These are phyloP conservation scores for Pseudocercospora crystallina DNA, from an alignment of 2,329 filamentous ascomycete species.

Conservation along the genomic window DNA sequence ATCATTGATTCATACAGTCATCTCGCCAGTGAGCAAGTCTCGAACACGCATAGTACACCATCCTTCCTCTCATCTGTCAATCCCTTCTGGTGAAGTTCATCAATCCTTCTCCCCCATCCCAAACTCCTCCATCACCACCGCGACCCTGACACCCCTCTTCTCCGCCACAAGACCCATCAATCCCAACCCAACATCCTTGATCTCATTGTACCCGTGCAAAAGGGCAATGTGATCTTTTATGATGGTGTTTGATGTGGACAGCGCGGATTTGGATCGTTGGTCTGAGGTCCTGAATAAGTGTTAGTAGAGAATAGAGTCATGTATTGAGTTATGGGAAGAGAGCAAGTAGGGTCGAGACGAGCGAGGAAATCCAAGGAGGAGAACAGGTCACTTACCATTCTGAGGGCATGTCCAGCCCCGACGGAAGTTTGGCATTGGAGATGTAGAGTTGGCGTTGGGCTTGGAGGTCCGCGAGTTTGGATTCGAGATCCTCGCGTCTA, in stretches of 20 bases:
- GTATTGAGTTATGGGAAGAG: no score
- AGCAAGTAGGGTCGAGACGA: no score
- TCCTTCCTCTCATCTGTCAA: no score
- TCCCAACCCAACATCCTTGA: conserved; percentile 66
- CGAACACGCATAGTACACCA: no score
- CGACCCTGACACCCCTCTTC: conserved; percentile 56
- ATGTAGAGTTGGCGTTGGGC: conserved; percentile 42
- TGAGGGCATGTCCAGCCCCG: conserved; percentile 26
- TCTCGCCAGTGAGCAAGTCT: no score
- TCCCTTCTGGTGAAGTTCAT: conserved; percentile 24
- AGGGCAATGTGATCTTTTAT: conserved; percentile 64
- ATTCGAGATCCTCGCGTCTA: conserved; percentile 44
- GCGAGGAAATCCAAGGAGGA: no score
- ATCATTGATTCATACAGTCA: no score
- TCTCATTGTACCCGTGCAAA: conserved; percentile 69
- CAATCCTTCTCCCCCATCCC: conserved; percentile 46
- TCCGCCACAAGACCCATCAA: conserved; percentile 68
- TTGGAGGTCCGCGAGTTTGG: conserved; percentile 49
- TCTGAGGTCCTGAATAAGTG: conserved; percentile 8
- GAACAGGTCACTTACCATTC: conserved; percentile 19
- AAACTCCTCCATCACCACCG: conserved; percentile 51
- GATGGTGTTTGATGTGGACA: conserved; percentile 50
- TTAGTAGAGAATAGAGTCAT: no score
- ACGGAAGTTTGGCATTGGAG: conserved; percentile 28
- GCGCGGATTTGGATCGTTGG: conserved; percentile 30